Evolutionary conservation across 2,329 filamentous ascomycete genomes (phyloP).

Genomic region (Sordariomycetes sp.): DNA sequence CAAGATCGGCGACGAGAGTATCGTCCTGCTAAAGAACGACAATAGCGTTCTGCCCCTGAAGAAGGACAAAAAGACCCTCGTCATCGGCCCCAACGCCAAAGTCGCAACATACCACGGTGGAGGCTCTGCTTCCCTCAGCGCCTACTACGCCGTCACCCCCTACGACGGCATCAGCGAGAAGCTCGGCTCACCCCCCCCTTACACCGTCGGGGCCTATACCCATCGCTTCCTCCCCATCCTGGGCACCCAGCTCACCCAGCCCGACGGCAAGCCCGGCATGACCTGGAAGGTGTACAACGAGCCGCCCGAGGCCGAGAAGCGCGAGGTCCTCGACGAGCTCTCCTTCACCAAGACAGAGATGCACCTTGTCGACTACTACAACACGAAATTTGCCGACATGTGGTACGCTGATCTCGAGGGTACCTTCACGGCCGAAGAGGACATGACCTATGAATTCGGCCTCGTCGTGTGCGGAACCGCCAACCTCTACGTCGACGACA

Average conservation of each 20-base stretch:
- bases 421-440: slow-evolving; percentile 48
- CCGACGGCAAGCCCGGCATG: slow-evolving; percentile 47
- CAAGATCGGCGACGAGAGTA: slow-evolving; percentile 56
- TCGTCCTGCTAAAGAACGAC: slow-evolving; percentile 68
- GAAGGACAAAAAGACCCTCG: slow-evolving; percentile 50
- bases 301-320: slow-evolving; percentile 34
- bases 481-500: slow-evolving; percentile 53
- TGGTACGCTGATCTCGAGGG: slow-evolving; percentile 57
- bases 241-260: slow-evolving; percentile 39
- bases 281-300: slow-evolving; percentile 55
- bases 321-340: slow-evolving; percentile 42
- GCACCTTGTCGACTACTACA: slow-evolving; percentile 38
- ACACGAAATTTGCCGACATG: slow-evolving; percentile 41
- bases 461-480: slow-evolving; percentile 57
- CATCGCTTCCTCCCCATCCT: slow-evolving; percentile 44
- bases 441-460: slow-evolving; percentile 54
- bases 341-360: slow-evolving; percentile 38
- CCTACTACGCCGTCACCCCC: slow-evolving; percentile 63
- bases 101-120: slow-evolving; percentile 51
- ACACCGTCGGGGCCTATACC: slow-evolving; percentile 27
- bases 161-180: slow-evolving; percentile 56
- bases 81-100: slow-evolving; percentile 50
- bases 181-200: slow-evolving; percentile 32
- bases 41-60: slow-evolving; percentile 52
- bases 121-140: slow-evolving; percentile 50